Percentiles rank a stretch among this genome's conserved stretches.
Evolutionary conservation across 768 basidiomycete species (phyloP).

Genomic region (Rhodocollybia butyracea): DNA sequence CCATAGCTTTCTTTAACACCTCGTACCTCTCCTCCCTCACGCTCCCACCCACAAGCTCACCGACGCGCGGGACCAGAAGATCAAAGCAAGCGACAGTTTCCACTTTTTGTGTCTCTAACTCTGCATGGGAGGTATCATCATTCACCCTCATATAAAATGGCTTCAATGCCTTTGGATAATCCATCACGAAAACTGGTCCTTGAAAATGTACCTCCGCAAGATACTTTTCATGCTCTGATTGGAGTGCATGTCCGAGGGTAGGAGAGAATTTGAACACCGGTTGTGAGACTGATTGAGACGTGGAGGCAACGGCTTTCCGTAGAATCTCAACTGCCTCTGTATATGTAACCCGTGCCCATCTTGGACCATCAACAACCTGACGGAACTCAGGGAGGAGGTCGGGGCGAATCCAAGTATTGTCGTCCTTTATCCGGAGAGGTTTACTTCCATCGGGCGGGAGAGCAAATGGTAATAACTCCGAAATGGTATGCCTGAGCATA

Average conservation of each 20-base stretch:
- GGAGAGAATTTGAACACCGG: slow-evolving; percentile 54
- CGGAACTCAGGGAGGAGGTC: too few species aligned
- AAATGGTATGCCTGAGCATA: slow-evolving; percentile 32
- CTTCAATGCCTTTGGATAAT: slow-evolving; percentile 81
- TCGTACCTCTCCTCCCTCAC: slow-evolving; percentile 75
- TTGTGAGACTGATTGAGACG: slow-evolving; percentile 24
- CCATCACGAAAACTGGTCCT: slow-evolving; percentile 87
- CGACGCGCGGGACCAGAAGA: slow-evolving; percentile 80
- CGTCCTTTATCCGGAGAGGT: too few species aligned
- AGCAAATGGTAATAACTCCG: background rate
- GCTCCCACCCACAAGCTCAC: slow-evolving; percentile 91
- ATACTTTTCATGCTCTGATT: slow-evolving; percentile 93
- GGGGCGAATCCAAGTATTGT: too few species aligned
- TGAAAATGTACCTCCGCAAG: slow-evolving; percentile 64
- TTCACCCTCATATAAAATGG: slow-evolving; percentile 96
- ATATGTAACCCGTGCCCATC: slow-evolving; percentile 78
- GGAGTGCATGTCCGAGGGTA: slow-evolving; percentile 66
- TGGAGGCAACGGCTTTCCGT: slow-evolving; percentile 10
- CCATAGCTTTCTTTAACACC: slow-evolving; percentile 50
- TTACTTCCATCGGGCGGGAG: slow-evolving; percentile 5
- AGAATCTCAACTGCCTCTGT: slow-evolving; percentile 69
- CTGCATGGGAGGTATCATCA: slow-evolving; percentile 16
- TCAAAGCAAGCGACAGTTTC: slow-evolving; percentile 92
- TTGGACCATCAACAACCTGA: background rate
- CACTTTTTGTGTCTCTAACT: slow-evolving; percentile 25